Base-by-base conservation (phyloP, 306 rosid species). In the Gastrolobium villosum region DNA sequence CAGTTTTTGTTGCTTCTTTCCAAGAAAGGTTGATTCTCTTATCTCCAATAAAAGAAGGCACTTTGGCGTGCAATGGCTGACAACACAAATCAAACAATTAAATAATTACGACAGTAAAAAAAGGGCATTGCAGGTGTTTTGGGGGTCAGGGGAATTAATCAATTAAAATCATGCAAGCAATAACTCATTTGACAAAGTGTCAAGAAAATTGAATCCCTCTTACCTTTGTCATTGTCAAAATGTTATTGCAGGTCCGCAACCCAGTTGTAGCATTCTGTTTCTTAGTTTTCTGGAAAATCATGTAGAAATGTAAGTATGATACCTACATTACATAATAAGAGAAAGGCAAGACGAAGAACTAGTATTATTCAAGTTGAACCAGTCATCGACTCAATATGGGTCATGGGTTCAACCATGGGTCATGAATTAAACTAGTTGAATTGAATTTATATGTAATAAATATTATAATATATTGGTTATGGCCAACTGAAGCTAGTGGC, bases 211-310 rank as follows among this genome's bases (percentile, higher is more conserved):
- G 83, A 39, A 54, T 36, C 28, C 61, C 44, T 35, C 76, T 73
- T 76, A 93, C 99, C 91, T 93, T 95, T 28, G 96, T 87, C 99
- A 95, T 90, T 39, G 93, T 86, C 86, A 91, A 81, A 86, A 95
- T 90, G 85, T 93, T 95, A 74, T 93, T 93, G 89, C 98, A 95
- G 64, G 98, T 91, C 65, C 96, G 93, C 89, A 95, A 81, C 77
- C 99, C 99, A 57, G 90, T 93, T 68, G 96, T 95, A 32, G 98
- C 89, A 79, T 95, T 93, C 90, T 88, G 96, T 83, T 93, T 94
- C 76, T 93, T 89, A 82, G 96, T 90, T 90, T 91, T 95, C 99
- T 95, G 84, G 74, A 55, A 73, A 77, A 79, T 46, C 20, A 61
- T 13, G 82, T 7, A 44, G 71, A 76, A 39, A 70, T 35, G 50